These are phyloP conservation scores for Curvularia eragrostidis DNA, from an alignment of 2,329 filamentous ascomycete species.

Conservation along the genomic window DNA sequence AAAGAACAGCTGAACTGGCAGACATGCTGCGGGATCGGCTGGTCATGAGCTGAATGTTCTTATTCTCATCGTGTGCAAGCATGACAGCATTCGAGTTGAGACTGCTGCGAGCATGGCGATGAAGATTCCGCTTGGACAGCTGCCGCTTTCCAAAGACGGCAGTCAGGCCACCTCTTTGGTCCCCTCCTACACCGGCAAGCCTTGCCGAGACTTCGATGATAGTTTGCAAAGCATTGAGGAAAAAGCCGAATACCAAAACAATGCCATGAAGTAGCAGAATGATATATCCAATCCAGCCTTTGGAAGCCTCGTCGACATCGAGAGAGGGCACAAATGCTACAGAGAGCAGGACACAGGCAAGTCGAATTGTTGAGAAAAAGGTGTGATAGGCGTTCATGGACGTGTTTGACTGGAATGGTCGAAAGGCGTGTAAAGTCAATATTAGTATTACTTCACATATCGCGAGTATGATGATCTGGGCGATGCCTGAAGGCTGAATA, in stretches of 20 bases:
- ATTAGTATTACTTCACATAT: conserved; percentile 94
- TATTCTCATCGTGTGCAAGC: conserved; percentile 71
- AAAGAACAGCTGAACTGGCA: conserved; percentile 66
- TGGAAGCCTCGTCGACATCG: conserved; percentile 76
- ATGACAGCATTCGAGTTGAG: conserved; percentile 84
- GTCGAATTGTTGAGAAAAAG: conserved; percentile 78
- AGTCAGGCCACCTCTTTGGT: conserved; percentile 78
- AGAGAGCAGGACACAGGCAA: conserved; percentile 65
- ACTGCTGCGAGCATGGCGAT: conserved; percentile 74
- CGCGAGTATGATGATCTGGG: conserved; percentile 88
- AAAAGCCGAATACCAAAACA: conserved; percentile 89
- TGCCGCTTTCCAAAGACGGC: conserved; percentile 91
- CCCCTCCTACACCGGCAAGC: conserved; percentile 80
- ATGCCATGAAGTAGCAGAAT: conserved; percentile 85
- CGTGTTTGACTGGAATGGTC: conserved; percentile 86
- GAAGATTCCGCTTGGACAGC: conserved; percentile 74
- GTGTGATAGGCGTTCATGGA: conserved; percentile 98
- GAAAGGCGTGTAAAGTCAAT: conserved; percentile 85
- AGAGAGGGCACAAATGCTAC: conserved; percentile 82
- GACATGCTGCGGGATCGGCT: conserved; percentile 66
- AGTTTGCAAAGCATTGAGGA: conserved; percentile 89
- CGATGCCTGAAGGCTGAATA: conserved; percentile 89
- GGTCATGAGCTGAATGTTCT: conserved; percentile 64
- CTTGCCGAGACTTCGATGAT: conserved; percentile 87
- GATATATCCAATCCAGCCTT: conserved; percentile 94